Evolutionary conservation across 371 early-diverging fungal species (phyloP).

Genomic region (Zychaea mexicana): DNA sequence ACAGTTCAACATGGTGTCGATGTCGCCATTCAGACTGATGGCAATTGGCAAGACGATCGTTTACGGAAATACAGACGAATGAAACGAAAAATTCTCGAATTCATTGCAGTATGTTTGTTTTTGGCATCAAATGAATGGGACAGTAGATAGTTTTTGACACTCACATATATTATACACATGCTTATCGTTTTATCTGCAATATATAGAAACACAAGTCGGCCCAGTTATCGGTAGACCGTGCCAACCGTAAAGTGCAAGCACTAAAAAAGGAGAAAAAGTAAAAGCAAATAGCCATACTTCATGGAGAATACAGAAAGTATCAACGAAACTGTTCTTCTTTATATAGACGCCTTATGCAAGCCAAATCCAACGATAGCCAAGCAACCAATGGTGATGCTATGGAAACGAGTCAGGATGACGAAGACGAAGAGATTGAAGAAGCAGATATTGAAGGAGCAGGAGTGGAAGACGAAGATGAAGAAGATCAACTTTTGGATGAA

Average conservation of each 20-base stretch:
- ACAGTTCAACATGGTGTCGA: slow-evolving; percentile 13
- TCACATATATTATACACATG: not conserved
- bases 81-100: slow-evolving; percentile 25
- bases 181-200: not conserved
- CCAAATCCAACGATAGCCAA: not conserved
- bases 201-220: slow-evolving; percentile 25
- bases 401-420: slow-evolving; percentile 21
- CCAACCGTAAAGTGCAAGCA: slow-evolving; percentile 17
- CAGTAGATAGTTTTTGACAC: too few relatives aligned
- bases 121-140: too few relatives aligned
- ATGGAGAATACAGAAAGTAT: too few relatives aligned
- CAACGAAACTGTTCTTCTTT: not conserved
- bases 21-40: slow-evolving; percentile 18
- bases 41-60: slow-evolving; percentile 17
- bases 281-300: not conserved
- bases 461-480: slow-evolving; percentile 17
- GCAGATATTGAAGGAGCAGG: slow-evolving; percentile 6
- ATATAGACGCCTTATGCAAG: slow-evolving; percentile 9
- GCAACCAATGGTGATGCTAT: slow-evolving; percentile 11
- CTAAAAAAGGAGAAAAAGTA: slow-evolving; percentile 21
- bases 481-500: slow-evolving; percentile 20
- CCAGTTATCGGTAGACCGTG: slow-evolving; percentile 19
- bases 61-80: slow-evolving; percentile 23
- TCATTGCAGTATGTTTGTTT: slow-evolving; percentile 19
- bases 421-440: slow-evolving; percentile 15